Conservation (phyloP, 768 basidiomycete genomes). For the Hericium rajendrae region DNA sequence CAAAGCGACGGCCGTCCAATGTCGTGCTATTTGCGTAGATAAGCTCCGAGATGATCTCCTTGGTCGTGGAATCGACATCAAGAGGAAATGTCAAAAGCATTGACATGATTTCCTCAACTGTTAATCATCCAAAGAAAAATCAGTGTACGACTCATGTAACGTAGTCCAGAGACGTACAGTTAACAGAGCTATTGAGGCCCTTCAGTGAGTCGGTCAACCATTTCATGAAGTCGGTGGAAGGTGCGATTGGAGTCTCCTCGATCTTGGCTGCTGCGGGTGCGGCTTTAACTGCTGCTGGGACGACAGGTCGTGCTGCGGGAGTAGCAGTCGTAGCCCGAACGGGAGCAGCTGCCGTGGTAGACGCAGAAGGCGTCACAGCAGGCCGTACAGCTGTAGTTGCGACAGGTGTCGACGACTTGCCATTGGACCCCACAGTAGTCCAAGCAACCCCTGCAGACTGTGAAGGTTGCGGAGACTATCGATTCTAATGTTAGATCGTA, state of each 20-base stretch:
- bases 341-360: conserved; percentile 24
- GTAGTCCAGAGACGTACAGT: conserved; percentile 36
- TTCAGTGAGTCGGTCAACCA: conserved; percentile 86
- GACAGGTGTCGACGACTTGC: conserved; percentile 40
- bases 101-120: conserved; percentile 93
- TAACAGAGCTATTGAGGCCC: conserved; percentile 61
- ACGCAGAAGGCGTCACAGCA: conserved; percentile 25
- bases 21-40: conserved; percentile 94
- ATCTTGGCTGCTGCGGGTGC: conserved; percentile 26
- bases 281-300: conserved; percentile 17
- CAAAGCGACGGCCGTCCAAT: conserved; percentile 90
- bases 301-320: conserved; percentile 11
- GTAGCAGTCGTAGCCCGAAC: conserved; percentile 6
- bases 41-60: conserved; percentile 90
- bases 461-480: conserved; percentile 10
- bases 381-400: conserved; percentile 18
- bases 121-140: not conserved
- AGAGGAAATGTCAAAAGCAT: conserved; percentile 94
- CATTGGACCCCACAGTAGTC: conserved; percentile 79
- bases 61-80: conserved; percentile 71
- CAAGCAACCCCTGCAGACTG: conserved; percentile 47
- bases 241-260: conserved; percentile 57
- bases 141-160: not conserved
- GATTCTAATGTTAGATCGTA: conserved; percentile 1
- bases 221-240: conserved; percentile 84